These are phyloP conservation scores for Simplicillium sp. DNA, from an alignment of 2,329 filamentous ascomycete genomes.

Conservation along the genomic window DNA sequence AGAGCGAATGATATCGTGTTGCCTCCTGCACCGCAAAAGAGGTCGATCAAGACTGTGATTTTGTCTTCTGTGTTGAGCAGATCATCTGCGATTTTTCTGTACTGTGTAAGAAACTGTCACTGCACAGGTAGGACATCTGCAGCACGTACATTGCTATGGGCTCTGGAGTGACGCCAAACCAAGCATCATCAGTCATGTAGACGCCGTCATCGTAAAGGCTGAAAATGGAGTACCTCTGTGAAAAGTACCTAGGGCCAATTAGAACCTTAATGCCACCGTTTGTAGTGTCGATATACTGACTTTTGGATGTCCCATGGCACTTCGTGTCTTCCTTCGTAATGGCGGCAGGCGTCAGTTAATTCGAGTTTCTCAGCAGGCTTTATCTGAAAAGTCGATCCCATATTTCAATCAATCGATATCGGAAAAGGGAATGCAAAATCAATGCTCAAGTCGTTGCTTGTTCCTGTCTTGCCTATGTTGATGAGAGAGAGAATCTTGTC, in stretches of 20 bases:
- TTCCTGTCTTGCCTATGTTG: too few relatives aligned
- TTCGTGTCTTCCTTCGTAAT: conserved; percentile 61
- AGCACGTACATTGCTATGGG: conserved; percentile 66
- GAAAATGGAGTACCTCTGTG: conserved; percentile 82
- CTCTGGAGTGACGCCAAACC: conserved; percentile 96
- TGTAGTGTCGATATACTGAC: conserved; percentile 32
- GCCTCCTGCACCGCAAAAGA: conserved; percentile 85
- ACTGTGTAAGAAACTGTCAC: conserved; percentile 11
- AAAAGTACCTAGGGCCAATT: conserved; percentile 63
- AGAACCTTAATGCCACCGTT: neutral
- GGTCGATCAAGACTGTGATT: conserved; percentile 68
- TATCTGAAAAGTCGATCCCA: conserved; percentile 17
- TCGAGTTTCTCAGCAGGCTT: conserved; percentile 34
- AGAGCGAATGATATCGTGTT: conserved; percentile 93
- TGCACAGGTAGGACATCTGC: neutral
- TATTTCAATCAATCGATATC: too few relatives aligned
- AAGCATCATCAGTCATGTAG: conserved; percentile 84
- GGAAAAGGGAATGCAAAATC: too few relatives aligned
- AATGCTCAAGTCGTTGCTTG: too few relatives aligned
- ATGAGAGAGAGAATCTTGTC: too few relatives aligned
- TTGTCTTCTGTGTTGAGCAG: conserved; percentile 44
- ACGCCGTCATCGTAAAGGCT: conserved; percentile 79
- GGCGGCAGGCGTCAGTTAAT: conserved; percentile 57
- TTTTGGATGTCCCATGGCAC: conserved; percentile 81
- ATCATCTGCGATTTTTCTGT: conserved; percentile 66